Base-by-base conservation (phyloP, 1,139 yeast species). In the Yamadazyma jaroonii region DNA sequence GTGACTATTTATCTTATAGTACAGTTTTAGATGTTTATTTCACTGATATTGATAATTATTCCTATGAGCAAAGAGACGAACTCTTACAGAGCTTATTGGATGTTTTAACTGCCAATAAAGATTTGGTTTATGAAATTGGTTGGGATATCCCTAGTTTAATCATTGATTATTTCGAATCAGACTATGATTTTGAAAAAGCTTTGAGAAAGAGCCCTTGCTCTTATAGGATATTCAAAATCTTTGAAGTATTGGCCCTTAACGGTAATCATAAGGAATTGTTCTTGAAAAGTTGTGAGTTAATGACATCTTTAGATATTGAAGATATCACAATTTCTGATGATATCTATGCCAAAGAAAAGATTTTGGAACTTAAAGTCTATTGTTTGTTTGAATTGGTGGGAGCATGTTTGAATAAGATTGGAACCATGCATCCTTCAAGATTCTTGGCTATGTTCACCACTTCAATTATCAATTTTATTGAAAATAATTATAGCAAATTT, bases 251-350 rank as follows among this genome's bases (percentile, higher is more conserved):
- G 42, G 80, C 90, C 0, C 61, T 60, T 34, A 49, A 71, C 40
- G 96, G 96, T 7, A 87, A 85, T 52, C 80, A 90, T 9, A 87
- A 87, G 52, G 96, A 88, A 59, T 60, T 88, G 41, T 75, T 86
- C 36, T 59, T 89, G 40, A 81, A 84, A 46, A 62, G 77, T 11
- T 79, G 85, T 53, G 96, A 88, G 52, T 51, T 83, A 26, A 53
- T 86, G 21, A 53, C 72, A 5, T 46, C 60, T 1, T 47, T 50
- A 9, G 52, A 47, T 21, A 33, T 52, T 6, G 34, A 41, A 14
- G 62, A 59, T 14, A 51, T 50, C 25, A 45, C 40, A 9, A 48
- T 45, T 14, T 36, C 46, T 5, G 47, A 44, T 29, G 41, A 39
- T 10, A 46, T 45, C 14, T 10, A 9, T 11, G 30, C 39, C 12